Evolutionary conservation across 192 early-diverging fungal genomes (phyloP).

Genomic region (Bifiguratus adelaidae): DNA sequence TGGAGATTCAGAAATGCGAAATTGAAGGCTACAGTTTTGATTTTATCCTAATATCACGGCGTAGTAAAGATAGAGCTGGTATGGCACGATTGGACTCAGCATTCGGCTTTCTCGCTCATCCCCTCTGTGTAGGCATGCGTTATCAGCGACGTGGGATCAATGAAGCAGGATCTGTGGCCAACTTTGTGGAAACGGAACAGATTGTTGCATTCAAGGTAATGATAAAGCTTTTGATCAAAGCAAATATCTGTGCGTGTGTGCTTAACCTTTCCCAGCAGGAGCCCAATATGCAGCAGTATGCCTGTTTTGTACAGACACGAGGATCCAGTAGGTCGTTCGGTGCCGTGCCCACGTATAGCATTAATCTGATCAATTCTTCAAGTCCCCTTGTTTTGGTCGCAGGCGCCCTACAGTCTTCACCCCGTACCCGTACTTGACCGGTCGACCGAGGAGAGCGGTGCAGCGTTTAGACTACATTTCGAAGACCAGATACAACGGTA

Average conservation of each 20-base stretch:
- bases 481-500: conserved; percentile 31
- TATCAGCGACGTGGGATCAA: conserved; percentile 89
- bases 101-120: background rate
- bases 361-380: background rate
- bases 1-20: conserved; percentile 50
- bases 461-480: conserved; percentile 44
- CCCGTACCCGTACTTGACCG: conserved; percentile 50
- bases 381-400: conserved; percentile 66
- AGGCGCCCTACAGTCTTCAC: conserved; percentile 57
- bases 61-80: conserved; percentile 46
- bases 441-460: conserved; percentile 33
- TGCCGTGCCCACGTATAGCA: background rate
- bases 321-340: conserved; percentile 56
- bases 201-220: conserved; percentile 50
- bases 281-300: conserved; percentile 32
- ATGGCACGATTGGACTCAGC: background rate
- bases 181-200: conserved; percentile 97
- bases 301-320: conserved; percentile 83
- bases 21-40: conserved; percentile 48
- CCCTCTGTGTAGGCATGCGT: conserved; percentile 46
- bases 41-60: conserved; percentile 57
- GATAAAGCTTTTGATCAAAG: background rate
- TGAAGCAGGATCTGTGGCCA: conserved; percentile 76
- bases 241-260: background rate
- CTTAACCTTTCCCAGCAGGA: conserved; percentile 7